These are phyloP conservation scores for Sclerotinia trifoliorum DNA, from an alignment of 2,329 filamentous ascomycete species.

Conservation along the genomic window DNA sequence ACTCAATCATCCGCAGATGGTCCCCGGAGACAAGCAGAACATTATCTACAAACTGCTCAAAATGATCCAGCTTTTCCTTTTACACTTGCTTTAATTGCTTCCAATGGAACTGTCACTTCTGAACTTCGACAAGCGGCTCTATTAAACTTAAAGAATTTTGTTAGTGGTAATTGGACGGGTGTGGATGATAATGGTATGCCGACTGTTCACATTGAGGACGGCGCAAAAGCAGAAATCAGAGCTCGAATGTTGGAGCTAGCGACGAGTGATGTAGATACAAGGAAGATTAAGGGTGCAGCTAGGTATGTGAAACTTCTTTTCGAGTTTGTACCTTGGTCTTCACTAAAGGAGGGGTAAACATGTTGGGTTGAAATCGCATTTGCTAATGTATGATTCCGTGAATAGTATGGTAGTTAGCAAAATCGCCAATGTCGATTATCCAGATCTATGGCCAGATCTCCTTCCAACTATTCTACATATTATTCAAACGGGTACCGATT, in stretches of 20 bases:
- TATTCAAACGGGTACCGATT: constrained; percentile 72
- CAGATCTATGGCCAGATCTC: constrained; percentile 89
- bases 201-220: constrained; percentile 65
- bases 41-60: constrained; percentile 44
- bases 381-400: constrained; percentile 24
- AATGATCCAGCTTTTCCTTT: constrained; percentile 69
- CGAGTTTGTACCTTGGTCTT: not conserved
- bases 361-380: not conserved
- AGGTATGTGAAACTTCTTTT: constrained; percentile 56
- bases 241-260: constrained; percentile 74
- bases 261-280: constrained; percentile 66
- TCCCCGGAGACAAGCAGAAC: constrained; percentile 82
- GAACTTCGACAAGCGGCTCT: constrained; percentile 82
- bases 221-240: constrained; percentile 71
- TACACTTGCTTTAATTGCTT: constrained; percentile 76
- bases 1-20: constrained; percentile 76
- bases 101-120: constrained; percentile 69
- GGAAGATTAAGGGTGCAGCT: constrained; percentile 85
- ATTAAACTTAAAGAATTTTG: constrained; percentile 76
- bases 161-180: constrained; percentile 79
- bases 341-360: not conserved
- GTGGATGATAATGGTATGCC: constrained; percentile 60
- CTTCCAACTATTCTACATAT: constrained; percentile 76
- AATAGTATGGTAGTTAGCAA: constrained; percentile 76
- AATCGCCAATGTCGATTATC: constrained; percentile 90